Percentiles rank a stretch among this genome's conserved stretches.
These are phyloP conservation scores for Chaetomidium leptoderma DNA, from an alignment of 495 filamentous ascomycete genomes.

Conservation along the genomic window DNA sequence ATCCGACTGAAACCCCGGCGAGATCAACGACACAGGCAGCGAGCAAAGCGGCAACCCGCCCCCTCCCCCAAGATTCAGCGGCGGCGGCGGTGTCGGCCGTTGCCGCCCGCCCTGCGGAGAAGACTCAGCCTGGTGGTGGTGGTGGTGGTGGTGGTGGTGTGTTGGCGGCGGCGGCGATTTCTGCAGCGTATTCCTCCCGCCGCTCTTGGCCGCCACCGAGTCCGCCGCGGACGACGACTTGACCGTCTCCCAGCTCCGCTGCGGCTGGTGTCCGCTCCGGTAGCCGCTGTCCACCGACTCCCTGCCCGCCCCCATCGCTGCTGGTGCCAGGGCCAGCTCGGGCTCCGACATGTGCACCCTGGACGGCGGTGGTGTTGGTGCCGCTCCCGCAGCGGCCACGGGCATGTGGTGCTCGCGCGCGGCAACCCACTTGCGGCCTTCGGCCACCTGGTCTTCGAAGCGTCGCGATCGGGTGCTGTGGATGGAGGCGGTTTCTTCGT, in stretches of 20 bases:
- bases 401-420: slow-evolving; percentile 15
- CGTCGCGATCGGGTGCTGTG: slow-evolving; percentile 10
- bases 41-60: slow-evolving; percentile 15
- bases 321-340: too few species aligned
- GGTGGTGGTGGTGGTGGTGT: too few species aligned
- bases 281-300: slow-evolving; percentile 26
- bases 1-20: slow-evolving; percentile 6
- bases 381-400: not conserved
- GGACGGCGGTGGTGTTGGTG: too few species aligned
- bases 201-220: not conserved
- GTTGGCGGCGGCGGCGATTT: not conserved
- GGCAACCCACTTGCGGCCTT: slow-evolving; percentile 19
- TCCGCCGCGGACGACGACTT: not conserved
- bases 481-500: slow-evolving; percentile 9
- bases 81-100: too few species aligned
- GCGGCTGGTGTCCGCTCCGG: slow-evolving; percentile 14
- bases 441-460: slow-evolving; percentile 18
- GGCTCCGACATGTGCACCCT: not conserved
- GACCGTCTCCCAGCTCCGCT: slow-evolving; percentile 3
- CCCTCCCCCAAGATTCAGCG: slow-evolving; percentile 6
- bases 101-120: not conserved
- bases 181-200: slow-evolving; percentile 6
- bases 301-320: not conserved
- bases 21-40: slow-evolving; percentile 19
- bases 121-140: too few species aligned